Evolutionary conservation across 2,329 filamentous ascomycete genomes (phyloP).

Genomic region (Pestalotiopsis sp.): DNA sequence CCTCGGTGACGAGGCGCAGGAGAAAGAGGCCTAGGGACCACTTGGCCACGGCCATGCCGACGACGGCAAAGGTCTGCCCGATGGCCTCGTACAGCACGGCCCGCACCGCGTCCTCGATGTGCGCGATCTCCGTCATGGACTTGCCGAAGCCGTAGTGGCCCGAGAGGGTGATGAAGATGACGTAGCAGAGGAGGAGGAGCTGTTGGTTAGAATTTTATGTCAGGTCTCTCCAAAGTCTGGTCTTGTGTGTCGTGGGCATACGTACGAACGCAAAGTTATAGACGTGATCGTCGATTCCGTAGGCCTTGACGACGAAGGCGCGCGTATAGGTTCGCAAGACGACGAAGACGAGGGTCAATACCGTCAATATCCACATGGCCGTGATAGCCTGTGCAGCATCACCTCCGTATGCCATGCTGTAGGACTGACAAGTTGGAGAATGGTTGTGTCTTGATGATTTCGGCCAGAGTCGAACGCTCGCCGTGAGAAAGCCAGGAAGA

Average conservation of each 20-base stretch:
- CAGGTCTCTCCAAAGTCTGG: background rate
- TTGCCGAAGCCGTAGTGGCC: conserved; percentile 15
- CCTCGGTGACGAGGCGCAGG: conserved; percentile 10
- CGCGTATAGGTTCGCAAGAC: conserved; percentile 13
- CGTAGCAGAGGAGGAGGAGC: conserved; percentile 13
- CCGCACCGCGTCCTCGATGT: background rate
- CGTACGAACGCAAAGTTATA: conserved; percentile 12
- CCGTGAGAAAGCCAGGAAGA: too few species aligned
- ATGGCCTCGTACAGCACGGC: conserved; percentile 13
- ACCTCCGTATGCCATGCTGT: background rate
- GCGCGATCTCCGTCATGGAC: background rate
- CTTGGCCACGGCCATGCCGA: conserved; percentile 15
- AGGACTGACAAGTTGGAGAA: background rate
- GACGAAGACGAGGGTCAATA: conserved; percentile 10
- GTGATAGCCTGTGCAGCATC: background rate
- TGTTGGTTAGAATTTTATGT: background rate
- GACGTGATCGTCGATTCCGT: conserved; percentile 14
- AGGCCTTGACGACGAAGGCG: background rate
- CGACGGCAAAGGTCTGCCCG: conserved; percentile 13
- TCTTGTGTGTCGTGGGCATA: background rate
- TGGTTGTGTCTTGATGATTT: background rate
- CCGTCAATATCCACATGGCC: conserved; percentile 16
- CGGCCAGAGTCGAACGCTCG: too few species aligned
- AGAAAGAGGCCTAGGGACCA: conserved; percentile 16
- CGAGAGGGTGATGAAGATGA: conserved; percentile 9